phyloP scores from a whole-genome alignment of 2,329 filamentous ascomycete genomes.

The Colletotrichum tabaci region DNA sequence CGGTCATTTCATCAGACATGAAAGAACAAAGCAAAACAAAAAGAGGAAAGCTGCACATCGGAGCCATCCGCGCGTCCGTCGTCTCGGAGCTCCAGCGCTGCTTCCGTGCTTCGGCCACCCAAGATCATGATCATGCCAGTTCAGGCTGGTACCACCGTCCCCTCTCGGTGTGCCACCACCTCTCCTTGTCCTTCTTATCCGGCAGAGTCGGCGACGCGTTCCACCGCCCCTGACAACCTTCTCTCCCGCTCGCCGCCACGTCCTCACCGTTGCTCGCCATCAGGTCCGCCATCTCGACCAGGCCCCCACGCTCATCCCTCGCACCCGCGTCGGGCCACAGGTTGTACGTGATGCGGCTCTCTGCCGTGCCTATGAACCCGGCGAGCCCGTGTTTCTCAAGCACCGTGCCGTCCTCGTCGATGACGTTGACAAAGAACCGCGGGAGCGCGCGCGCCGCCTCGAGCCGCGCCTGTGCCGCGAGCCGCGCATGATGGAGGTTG shows the following conservation, averaged over 20 bases:
- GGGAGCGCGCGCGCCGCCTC: slow-evolving; percentile 69
- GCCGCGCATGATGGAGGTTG: slow-evolving; percentile 67
- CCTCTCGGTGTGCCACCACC: slow-evolving; percentile 67
- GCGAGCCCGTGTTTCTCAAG: slow-evolving; percentile 69
- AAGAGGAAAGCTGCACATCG: background rate
- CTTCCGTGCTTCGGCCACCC: background rate
- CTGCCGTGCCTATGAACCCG: slow-evolving; percentile 73
- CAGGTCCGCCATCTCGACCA: slow-evolving; percentile 68
- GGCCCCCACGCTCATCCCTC: slow-evolving; percentile 69
- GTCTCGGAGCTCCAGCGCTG: background rate
- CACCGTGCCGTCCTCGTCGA: slow-evolving; percentile 65
- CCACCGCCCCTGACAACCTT: slow-evolving; percentile 64
- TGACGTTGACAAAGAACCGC: slow-evolving; percentile 72
- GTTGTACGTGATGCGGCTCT: slow-evolving; percentile 72
- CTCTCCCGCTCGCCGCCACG: slow-evolving; percentile 51
- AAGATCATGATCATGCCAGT: slow-evolving; percentile 36
- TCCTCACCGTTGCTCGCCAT: slow-evolving; percentile 63
- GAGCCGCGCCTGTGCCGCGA: slow-evolving; percentile 76
- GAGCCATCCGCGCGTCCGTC: background rate
- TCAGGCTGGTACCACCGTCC: slow-evolving; percentile 57
- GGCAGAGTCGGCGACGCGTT: slow-evolving; percentile 55
- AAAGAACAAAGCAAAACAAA: background rate
- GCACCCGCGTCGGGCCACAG: slow-evolving; percentile 71
- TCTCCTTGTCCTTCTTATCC: slow-evolving; percentile 65
- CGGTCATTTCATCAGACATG: slow-evolving; percentile 9